Base-by-base conservation (phyloP, 2,329 filamentous ascomycete species). In the Diaporthe australafricana region DNA sequence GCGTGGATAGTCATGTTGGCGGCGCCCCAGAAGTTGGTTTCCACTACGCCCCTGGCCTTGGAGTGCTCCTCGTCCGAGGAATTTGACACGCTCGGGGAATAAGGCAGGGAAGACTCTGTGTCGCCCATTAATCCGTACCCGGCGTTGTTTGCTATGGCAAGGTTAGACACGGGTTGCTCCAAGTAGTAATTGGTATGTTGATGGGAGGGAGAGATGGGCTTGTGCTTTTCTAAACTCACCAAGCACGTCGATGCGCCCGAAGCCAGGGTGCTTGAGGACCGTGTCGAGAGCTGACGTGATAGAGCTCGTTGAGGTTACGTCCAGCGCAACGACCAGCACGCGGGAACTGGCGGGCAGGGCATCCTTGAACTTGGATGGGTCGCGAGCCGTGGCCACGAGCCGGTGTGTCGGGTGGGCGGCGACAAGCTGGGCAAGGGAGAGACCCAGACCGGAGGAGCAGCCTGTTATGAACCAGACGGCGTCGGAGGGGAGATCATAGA, bases 81-180 rank as follows among this genome's bases (percentile, higher is more conserved):
- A 45, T 60, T 14, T 11, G 68, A 57, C 5, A 57, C 27, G 25
- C 17, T 20, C 7, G 52, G 27, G n/a, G 27, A 52, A 12, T 45
- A 27, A 8, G 60, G 60, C 3, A 70, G 68, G 25, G 68, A 73
- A 11, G 66, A 55, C 70, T 78, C 78, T 47, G 75, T 77, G 67
- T 81, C 78, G 68, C 81, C 80, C 32, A 82, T 81, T 42, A 86
- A 77, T 56, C 81, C 79, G 76, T 85, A 86, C 38, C 85, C 86
- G 53, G 81, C 85, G 63, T 79, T 79, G 77, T 76, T 83, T 20
- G 82, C 78, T 66, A 5, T 25, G 30, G 1, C 4, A 30, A 25
- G 6, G 17, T 60, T 25, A 52, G 55, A 2, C 8, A 8, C 4
- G 4, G 22, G 9, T 27, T 17, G 11, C 20, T 27, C 20, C 14